Conservation (phyloP, 108 stramenopile species). For the Skeletonema tropicum region DNA sequence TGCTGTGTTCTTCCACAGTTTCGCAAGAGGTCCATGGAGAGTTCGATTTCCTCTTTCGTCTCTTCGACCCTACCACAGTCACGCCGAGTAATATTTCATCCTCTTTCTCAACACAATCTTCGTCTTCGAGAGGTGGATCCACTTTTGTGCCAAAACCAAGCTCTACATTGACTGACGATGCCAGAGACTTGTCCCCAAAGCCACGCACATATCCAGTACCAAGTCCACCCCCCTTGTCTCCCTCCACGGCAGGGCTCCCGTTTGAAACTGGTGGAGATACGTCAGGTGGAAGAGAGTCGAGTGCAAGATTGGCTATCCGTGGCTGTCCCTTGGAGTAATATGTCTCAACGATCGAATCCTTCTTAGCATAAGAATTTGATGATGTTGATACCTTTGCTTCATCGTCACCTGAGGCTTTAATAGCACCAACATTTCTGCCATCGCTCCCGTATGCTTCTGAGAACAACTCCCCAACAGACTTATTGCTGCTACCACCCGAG, state of each 20-base stretch:
- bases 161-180: conserved; percentile 42
- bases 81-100: conserved; percentile 30
- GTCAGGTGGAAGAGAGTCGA: conserved; percentile 8
- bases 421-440: too few relatives aligned
- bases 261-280: conserved; percentile 4
- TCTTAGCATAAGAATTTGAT: not conserved
- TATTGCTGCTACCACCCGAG: not conserved
- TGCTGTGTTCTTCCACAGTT: conserved; percentile 30
- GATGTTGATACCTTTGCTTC: not conserved
- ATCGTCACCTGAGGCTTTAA: too few relatives aligned
- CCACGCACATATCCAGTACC: conserved; percentile 9
- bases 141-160: conserved; percentile 7
- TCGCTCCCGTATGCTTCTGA: too few relatives aligned
- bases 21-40: not conserved
- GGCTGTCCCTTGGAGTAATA: too few relatives aligned
- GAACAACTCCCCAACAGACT: too few relatives aligned
- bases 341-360: not conserved
- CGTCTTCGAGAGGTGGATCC: conserved; percentile 6
- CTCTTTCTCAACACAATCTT: conserved; percentile 3
- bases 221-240: conserved; percentile 42
- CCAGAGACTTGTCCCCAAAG: conserved; percentile 27
- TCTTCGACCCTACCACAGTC: conserved; percentile 41
- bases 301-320: not conserved
- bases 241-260: conserved; percentile 39
- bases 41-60: conserved; percentile 5